phyloP scores from a whole-genome alignment of 768 basidiomycete genomes.

The Paxillus involutus region DNA sequence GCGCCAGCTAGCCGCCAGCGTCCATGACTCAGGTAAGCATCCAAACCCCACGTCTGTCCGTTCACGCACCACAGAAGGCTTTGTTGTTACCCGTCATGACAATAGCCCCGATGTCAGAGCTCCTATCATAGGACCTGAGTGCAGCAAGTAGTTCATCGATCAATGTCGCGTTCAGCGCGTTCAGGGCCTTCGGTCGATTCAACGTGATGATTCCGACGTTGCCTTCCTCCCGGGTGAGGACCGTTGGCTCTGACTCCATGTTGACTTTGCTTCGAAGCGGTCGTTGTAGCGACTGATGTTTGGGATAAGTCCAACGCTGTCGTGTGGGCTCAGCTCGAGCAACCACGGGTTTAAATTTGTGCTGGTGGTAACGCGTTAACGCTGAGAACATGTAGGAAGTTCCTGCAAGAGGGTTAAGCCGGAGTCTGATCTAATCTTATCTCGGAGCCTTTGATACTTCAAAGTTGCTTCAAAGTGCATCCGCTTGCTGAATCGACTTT shows the following conservation, averaged over 20 bases:
- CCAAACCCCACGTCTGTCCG: neutral
- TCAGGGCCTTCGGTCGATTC: constrained; percentile 84
- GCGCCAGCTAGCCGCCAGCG: constrained; percentile 66
- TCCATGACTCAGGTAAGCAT: neutral
- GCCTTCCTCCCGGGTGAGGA: constrained; percentile 20
- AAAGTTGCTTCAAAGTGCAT: too few species aligned
- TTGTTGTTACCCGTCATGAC: constrained; percentile 89
- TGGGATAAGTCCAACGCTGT: too few species aligned
- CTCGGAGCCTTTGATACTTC: too few species aligned
- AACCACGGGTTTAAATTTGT: neutral
- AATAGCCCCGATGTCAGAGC: constrained; percentile 73
- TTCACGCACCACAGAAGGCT: constrained; percentile 53
- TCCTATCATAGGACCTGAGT: constrained; percentile 62
- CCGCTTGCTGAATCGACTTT: neutral
- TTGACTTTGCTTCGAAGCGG: neutral
- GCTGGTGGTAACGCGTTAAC: too few species aligned
- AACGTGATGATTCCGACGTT: constrained; percentile 61
- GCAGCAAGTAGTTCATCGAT: constrained; percentile 81
- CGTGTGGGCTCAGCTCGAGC: neutral
- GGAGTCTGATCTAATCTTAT: too few species aligned
- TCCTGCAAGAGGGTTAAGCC: too few species aligned
- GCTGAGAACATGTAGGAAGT: neutral
- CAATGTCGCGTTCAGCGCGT: constrained; percentile 79
- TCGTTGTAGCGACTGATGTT: too few species aligned
- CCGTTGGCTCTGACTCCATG: constrained; percentile 22